Evolutionary conservation across 441 rosid species (phyloP), one percentile per base, ranked within the genome.

Genomic region (Bruguiera hainesii): DNA sequence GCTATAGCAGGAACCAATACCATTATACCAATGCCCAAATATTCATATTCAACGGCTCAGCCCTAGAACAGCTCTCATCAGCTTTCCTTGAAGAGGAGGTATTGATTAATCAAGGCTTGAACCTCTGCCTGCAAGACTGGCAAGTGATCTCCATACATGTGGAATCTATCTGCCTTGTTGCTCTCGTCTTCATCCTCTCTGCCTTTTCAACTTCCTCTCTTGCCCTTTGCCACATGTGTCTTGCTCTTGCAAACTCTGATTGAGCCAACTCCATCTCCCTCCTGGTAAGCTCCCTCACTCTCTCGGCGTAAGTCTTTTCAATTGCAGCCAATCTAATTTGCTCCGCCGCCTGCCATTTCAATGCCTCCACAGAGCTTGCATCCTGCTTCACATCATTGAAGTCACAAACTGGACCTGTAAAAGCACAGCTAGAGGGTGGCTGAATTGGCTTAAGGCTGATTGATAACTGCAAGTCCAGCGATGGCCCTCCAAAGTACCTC

Each of bases 121-220:
- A 91, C 79, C 86, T 89, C 79, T 88, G 96, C 76, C 96, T 86
- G 84, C 99, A 91, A 76, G 97, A 91, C 29, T 89, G 98, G 65
- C 99, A 94, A 80, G 99, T 94, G 84, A 94, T 87, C 87, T 94
- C 94, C 86, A 87, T 80, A 88, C 95, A 91, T 71, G 87, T 66
- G 57, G 89, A 82, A 82, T 88, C 96, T 1, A 82, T 80, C 83
- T 75, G 85, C 56, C 76, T 75, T 52, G 92, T 85, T 29, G 94
- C 94, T 76, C 78, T 78, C 64, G 87, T 89, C 81, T 91, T 94
- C 80, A 89, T 56, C 63, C 86, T 84, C 83, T 91, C 94, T 0
- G 98, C 96, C 60, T 83, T 91, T 39, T 87, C 96, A 33, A 85
- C 87, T 35, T 89, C 99, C 53, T 86, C 96, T 70, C 90, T 84